Percentiles rank a stretch among this genome's conserved stretches.
phyloP scores from a whole-genome alignment of 495 filamentous ascomycete genomes.

The Aspergillus ostianus region DNA sequence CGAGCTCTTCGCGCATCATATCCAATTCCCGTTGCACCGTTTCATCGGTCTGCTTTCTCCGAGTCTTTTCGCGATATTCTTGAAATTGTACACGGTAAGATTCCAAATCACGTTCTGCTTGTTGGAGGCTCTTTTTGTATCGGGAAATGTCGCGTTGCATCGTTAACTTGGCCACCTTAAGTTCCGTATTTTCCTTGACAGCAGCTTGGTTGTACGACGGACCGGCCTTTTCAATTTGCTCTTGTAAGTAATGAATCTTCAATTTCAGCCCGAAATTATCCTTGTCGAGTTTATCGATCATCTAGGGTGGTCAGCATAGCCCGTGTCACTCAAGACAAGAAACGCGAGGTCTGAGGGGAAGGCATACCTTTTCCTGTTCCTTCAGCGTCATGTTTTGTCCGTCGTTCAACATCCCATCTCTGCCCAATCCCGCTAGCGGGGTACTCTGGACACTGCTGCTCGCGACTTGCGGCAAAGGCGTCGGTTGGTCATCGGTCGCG shows the following conservation, averaged over 20 bases:
- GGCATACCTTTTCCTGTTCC: constrained; percentile 82
- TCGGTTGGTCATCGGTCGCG: constrained; percentile 56
- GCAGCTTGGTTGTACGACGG: constrained; percentile 84
- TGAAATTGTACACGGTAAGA: constrained; percentile 71
- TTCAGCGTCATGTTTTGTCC: constrained; percentile 83
- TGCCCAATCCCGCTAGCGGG: constrained; percentile 64
- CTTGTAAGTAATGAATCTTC: constrained; percentile 93
- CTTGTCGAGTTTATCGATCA: constrained; percentile 93
- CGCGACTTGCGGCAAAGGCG: constrained; percentile 66
- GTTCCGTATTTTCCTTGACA: constrained; percentile 88
- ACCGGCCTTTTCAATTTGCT: constrained; percentile 78
- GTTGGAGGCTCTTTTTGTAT: constrained; percentile 74
- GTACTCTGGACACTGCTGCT: constrained; percentile 79
- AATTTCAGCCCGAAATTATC: constrained; percentile 94
- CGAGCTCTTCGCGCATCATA: constrained; percentile 56
- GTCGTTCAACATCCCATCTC: constrained; percentile 62
- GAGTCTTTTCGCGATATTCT: constrained; percentile 74
- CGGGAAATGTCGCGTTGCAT: constrained; percentile 81
- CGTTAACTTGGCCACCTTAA: constrained; percentile 85
- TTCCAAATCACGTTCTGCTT: constrained; percentile 80
- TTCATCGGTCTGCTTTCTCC: constrained; percentile 68
- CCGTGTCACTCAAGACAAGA: not conserved
- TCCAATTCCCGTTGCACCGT: constrained; percentile 60
- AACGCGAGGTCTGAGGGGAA: not conserved
- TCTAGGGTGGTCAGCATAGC: constrained; percentile 40